Percentiles rank a stretch among this genome's conserved stretches.
Conservation (phyloP, 169 alveolate species). For the Hepatocystis sp. region DNA sequence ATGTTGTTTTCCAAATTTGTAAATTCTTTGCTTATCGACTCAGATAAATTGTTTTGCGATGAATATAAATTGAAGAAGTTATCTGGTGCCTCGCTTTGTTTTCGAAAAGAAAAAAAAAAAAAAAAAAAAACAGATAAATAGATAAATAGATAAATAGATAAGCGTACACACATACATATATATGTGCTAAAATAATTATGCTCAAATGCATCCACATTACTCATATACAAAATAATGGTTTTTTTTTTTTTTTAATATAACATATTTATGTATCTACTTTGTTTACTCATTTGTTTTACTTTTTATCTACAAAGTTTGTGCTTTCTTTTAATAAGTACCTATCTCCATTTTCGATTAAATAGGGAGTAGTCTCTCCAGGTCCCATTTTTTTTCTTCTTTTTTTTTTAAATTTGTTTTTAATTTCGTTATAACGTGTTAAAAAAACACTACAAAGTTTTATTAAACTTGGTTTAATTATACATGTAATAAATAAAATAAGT, state of each 20-base stretch:
- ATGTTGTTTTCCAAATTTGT: neutral
- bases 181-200: neutral
- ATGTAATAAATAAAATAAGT: too few relatives aligned
- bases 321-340: conserved; percentile 8
- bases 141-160: neutral
- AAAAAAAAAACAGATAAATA: neutral
- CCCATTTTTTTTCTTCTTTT: conserved; percentile 9
- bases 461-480: too few relatives aligned
- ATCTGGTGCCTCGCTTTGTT: conserved; percentile 54
- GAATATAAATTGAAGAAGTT: conserved; percentile 23
- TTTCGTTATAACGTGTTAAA: neutral
- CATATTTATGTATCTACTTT: neutral
- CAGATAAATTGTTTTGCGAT: conserved; percentile 14
- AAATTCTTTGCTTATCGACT: neutral
- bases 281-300: neutral
- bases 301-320: conserved; percentile 17
- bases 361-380: neutral
- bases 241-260: too few relatives aligned
- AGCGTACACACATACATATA: neutral
- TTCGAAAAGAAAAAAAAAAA: too few relatives aligned
- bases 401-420: too few relatives aligned
- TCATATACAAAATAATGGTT: neutral
- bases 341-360: neutral
- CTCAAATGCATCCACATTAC: neutral
- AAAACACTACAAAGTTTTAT: neutral